A percentile compares a stretch with the other conserved stretches of the same genome.
Conservation (phyloP, 2,329 filamentous ascomycete genomes). For the Magnaporthales sp. region DNA sequence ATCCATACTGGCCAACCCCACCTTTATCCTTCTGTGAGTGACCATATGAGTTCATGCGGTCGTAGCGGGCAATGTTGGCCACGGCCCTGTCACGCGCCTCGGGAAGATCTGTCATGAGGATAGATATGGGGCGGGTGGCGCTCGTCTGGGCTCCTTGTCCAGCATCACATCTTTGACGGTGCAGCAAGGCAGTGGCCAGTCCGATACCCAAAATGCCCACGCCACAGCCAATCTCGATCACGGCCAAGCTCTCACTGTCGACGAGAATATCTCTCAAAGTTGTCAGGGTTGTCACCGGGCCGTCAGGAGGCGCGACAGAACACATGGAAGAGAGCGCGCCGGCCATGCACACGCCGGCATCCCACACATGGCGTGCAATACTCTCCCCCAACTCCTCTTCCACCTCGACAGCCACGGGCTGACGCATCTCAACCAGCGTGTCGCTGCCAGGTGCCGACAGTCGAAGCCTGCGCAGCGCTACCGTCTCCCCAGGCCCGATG, state of each 20-base stretch:
- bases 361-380: constrained; percentile 52
- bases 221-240: constrained; percentile 48
- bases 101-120: constrained; percentile 41
- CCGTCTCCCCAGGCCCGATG: constrained; percentile 7
- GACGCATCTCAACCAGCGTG: constrained; percentile 4
- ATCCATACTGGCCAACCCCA: constrained; percentile 11
- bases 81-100: constrained; percentile 41
- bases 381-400: constrained; percentile 52
- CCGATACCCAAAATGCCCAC: constrained; percentile 47
- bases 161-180: neutral
- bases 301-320: constrained; percentile 7
- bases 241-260: constrained; percentile 21
- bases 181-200: constrained; percentile 22
- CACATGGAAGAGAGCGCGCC: constrained; percentile 23
- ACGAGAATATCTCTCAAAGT: neutral
- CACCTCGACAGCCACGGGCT: constrained; percentile 26
- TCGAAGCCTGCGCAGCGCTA: constrained; percentile 23
- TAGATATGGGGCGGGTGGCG: neutral
- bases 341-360: constrained; percentile 41
- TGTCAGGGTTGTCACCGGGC: constrained; percentile 17
- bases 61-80: constrained; percentile 32
- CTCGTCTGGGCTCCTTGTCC: neutral
- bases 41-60: neutral
- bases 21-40: constrained; percentile 6
- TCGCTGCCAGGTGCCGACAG: constrained; percentile 7